phyloP scores from a whole-genome alignment of 2,329 filamentous ascomycete species.

The Trichoderma breve region DNA sequence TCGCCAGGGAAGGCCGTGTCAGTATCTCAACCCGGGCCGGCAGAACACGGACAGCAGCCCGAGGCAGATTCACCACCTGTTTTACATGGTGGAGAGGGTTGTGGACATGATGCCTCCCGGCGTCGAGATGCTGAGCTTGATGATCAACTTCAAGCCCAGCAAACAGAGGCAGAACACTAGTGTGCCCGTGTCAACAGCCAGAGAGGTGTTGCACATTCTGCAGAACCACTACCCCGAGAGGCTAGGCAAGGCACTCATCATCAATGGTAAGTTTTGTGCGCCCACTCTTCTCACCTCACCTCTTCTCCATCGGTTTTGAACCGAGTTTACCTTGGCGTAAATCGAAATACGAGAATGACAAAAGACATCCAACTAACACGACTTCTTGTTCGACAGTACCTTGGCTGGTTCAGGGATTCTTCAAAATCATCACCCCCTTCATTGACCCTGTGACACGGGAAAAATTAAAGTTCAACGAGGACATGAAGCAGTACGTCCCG shows the following conservation, averaged over 20 bases:
- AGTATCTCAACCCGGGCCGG: slow-evolving; percentile 83
- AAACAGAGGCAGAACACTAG: slow-evolving; percentile 70
- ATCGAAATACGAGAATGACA: background rate
- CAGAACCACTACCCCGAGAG: slow-evolving; percentile 96
- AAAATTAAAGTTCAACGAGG: slow-evolving; percentile 98
- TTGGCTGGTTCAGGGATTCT: slow-evolving; percentile 89
- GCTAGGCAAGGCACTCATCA: slow-evolving; percentile 82
- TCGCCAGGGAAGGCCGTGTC: slow-evolving; percentile 77
- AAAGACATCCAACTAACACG: background rate
- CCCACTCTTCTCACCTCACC: background rate
- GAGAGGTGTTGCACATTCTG: slow-evolving; percentile 83
- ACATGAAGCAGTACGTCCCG: slow-evolving; percentile 79
- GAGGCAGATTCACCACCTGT: slow-evolving; percentile 86
- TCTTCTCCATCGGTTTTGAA: background rate
- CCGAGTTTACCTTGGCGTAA: background rate
- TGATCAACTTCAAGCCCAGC: slow-evolving; percentile 88
- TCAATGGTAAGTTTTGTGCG: slow-evolving; percentile 64
- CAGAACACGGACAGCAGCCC: slow-evolving; percentile 90
- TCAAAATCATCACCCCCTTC: slow-evolving; percentile 93
- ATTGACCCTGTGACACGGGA: slow-evolving; percentile 91
- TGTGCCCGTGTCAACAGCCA: slow-evolving; percentile 71
- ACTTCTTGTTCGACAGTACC: slow-evolving; percentile 58
- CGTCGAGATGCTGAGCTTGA: slow-evolving; percentile 79
- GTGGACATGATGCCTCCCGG: slow-evolving; percentile 84
- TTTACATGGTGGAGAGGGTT: slow-evolving; percentile 91